Conservation (phyloP, 2,329 filamentous ascomycete species). For the Eurotiales sp. region DNA sequence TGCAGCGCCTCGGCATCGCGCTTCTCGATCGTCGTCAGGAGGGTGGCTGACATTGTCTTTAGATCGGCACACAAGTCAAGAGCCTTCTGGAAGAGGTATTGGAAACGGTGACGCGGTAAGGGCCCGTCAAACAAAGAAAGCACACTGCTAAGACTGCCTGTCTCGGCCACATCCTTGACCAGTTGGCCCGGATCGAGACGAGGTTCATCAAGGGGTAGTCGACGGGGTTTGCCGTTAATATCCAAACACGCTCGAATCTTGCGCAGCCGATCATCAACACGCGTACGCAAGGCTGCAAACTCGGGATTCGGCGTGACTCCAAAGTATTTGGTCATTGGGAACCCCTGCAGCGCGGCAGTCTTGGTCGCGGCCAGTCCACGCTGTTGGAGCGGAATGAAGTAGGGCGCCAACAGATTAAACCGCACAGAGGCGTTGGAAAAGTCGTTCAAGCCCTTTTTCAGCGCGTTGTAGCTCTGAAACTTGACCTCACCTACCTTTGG, state of each 20-base stretch:
- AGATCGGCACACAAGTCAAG: constrained; percentile 26
- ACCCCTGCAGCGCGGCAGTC: no score
- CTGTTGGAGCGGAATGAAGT: no score
- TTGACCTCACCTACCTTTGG: no score
- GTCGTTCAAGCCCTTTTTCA: constrained; percentile 18
- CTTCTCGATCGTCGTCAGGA: constrained; percentile 22
- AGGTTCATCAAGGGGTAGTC: constrained; percentile 26
- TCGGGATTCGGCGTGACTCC: constrained; percentile 25
- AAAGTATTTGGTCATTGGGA: constrained; percentile 22
- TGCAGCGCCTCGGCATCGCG: constrained; percentile 22
- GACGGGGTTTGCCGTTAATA: constrained; percentile 34
- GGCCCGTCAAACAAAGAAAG: no score
- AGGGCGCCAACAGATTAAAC: no score
- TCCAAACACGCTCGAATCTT: constrained; percentile 32
- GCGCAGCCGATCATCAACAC: constrained; percentile 30
- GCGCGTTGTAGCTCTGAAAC: constrained; percentile 10
- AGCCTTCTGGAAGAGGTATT: constrained; percentile 21
- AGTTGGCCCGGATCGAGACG: constrained; percentile 26
- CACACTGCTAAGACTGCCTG: no score
- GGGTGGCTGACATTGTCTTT: no score
- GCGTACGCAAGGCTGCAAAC: constrained; percentile 19
- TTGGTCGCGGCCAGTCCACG: no score
- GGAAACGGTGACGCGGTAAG: constrained; percentile 29
- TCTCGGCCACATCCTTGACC: no score
- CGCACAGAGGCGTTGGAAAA: constrained; percentile 24